phyloP scores from a whole-genome alignment of 2,329 filamentous ascomycete species.

The Trichoderma sp. region DNA sequence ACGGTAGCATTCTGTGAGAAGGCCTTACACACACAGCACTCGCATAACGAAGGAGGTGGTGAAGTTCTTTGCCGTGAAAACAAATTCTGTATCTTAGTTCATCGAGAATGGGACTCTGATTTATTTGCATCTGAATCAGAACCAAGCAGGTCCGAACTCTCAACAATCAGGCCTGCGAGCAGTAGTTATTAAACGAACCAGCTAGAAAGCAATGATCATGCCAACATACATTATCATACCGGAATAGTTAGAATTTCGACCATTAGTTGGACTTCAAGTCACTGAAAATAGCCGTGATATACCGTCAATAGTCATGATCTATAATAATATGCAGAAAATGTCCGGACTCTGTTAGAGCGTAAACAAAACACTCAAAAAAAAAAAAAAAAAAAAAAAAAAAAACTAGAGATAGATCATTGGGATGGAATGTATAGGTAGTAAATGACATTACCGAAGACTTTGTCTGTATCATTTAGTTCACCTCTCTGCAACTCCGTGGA shows the following conservation, averaged over 20 bases:
- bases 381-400: too few relatives aligned
- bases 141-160: not conserved
- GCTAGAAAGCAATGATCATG: not conserved
- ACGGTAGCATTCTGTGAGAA: too few relatives aligned
- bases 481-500: too few relatives aligned
- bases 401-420: too few relatives aligned
- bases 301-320: not conserved
- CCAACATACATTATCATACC: not conserved
- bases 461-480: too few relatives aligned
- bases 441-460: too few relatives aligned
- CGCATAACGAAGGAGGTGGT: not conserved
- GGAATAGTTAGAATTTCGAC: not conserved
- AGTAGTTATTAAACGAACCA: not conserved
- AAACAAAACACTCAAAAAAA: too few relatives aligned
- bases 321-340: too few relatives aligned
- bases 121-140: not conserved
- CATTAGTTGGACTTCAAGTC: not conserved
- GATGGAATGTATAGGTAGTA: too few relatives aligned
- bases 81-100: rapidly evolving
- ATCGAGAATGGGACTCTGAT: not conserved
- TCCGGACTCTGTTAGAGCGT: too few relatives aligned
- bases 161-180: not conserved
- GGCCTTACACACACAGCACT: not conserved
- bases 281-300: not conserved
- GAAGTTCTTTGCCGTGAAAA: not conserved